Percentiles rank a stretch among this genome's conserved stretches.
phyloP scores from a whole-genome alignment of 306 rosid genomes.

The Dalbergia cochinchinensis region DNA sequence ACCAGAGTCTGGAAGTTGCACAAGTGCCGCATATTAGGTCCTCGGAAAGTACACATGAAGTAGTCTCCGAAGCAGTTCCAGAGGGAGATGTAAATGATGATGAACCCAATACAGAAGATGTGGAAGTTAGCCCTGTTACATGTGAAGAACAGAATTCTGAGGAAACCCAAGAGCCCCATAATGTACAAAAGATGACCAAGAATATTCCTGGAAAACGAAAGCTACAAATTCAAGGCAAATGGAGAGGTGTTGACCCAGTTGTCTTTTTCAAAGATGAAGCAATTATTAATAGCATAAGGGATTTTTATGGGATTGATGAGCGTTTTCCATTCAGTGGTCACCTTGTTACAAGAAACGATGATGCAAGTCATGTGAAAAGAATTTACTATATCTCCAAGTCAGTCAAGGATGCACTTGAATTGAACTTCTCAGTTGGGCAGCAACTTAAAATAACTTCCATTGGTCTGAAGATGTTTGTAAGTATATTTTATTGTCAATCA shows the following conservation, averaged over 20 bases:
- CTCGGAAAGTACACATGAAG: constrained; percentile 55
- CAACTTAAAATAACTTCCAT: constrained; percentile 94
- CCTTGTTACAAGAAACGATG: constrained; percentile 84
- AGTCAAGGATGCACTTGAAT: constrained; percentile 86
- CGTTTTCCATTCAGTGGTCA: constrained; percentile 81
- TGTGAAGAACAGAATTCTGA: constrained; percentile 51
- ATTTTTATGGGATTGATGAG: constrained; percentile 84
- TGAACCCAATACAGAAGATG: constrained; percentile 50
- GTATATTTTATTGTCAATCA: constrained; percentile 51
- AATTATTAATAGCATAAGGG: constrained; percentile 71
- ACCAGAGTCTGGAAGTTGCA: constrained; percentile 53
- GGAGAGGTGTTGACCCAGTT: constrained; percentile 99
- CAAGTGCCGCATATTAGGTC: constrained; percentile 48
- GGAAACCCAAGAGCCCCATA: constrained; percentile 51
- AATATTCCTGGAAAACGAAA: constrained; percentile 72
- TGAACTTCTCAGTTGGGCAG: constrained; percentile 89
- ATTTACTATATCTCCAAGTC: constrained; percentile 88
- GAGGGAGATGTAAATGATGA: constrained; percentile 61
- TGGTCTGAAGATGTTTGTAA: constrained; percentile 98
- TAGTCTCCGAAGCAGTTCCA: constrained; percentile 52
- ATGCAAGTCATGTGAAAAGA: constrained; percentile 83
- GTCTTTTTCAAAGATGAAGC: constrained; percentile 85
- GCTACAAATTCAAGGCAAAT: constrained; percentile 84
- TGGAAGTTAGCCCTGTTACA: constrained; percentile 50
- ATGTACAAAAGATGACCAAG: constrained; percentile 49